Percentiles rank a stretch among this genome's conserved stretches.
Evolutionary conservation across 768 basidiomycete species (phyloP).

Genomic region (Leccinum barrowsii): DNA sequence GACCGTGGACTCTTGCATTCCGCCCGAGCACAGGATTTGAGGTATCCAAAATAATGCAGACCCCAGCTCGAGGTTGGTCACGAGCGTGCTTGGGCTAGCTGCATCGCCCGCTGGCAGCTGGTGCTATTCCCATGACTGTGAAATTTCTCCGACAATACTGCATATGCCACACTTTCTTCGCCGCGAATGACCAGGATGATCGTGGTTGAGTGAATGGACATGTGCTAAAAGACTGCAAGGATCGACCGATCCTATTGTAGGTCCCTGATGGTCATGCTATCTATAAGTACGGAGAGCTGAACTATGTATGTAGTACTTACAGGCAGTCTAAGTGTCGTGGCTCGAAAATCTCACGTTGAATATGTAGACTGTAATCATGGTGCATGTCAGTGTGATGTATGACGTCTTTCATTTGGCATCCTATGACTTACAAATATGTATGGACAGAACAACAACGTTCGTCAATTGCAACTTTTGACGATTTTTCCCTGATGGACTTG

Average conservation of each 20-base stretch:
- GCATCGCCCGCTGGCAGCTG: not conserved
- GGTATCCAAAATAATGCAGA: not conserved
- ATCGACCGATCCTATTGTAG: not conserved
- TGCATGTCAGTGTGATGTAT: no score
- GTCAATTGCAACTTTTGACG: no score
- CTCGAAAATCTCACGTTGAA: no score
- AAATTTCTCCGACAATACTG: not conserved
- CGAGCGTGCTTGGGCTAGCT: not conserved
- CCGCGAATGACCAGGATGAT: not conserved
- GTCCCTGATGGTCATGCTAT: no score
- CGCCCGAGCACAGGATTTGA: not conserved
- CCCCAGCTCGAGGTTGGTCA: not conserved
- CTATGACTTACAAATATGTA: no score
- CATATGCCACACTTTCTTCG: not conserved
- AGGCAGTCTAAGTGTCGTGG: no score
- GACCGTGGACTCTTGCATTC: not conserved
- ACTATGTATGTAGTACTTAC: no score
- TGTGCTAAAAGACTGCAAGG: not conserved
- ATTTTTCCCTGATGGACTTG: no score
- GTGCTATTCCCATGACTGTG: constrained; percentile 6
- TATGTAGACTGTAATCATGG: no score
- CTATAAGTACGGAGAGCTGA: no score
- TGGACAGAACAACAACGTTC: no score
- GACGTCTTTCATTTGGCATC: no score
- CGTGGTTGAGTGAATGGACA: not conserved